Base-by-base conservation (phyloP, 2,329 filamentous ascomycete genomes). In the Periconia macrospinosa region DNA sequence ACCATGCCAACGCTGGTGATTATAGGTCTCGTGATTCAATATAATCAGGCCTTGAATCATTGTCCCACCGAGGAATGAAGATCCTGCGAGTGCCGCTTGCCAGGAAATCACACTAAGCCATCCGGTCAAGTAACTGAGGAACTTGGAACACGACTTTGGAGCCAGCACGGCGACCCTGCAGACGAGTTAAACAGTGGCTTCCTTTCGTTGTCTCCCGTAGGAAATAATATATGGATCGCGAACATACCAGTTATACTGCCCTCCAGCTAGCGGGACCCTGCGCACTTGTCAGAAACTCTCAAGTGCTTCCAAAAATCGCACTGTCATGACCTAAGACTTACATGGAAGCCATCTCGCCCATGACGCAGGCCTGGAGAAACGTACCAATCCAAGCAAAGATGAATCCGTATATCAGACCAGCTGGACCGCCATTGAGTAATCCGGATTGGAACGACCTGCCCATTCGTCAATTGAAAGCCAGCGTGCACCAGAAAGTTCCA, bases 51-150 rank as follows among this genome's bases (percentile, higher is more conserved):
- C 67, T 75, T 66, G 76, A 27, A 79, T 76, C 30, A 79, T 63
- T 0, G 73, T 76, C 2, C 74, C 76, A 0, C 71, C 71, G 1
- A 79, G 65, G 57, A 77, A 79, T n/a, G n/a, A n/a, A n/a, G n/a
- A n/a, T n/a, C n/a, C n/a, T n/a, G n/a, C n/a, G n/a, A 69, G 71
- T 8, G 73, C 76, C 2, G 76, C 74, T 57, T 80, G 78, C 78
- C 78, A 81, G 8, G 71, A 72, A 7, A 80, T 58, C 1, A 76
- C 73, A 1, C 71, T 74, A 58, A 78, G 75, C 78, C 78, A 80
- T 2, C 78, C 74, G 60, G 51, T 46, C 30, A 66, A 54, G 49
- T 71, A 72, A 23, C 58, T 64, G 14, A 73, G 57, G 41, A 46
- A 44, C 18, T 40, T 50, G 30, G 23, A 23, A 33, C 19, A 50